These are phyloP conservation scores for Fusarium sulawesiense DNA, from an alignment of 2,329 filamentous ascomycete species.

Conservation along the genomic window DNA sequence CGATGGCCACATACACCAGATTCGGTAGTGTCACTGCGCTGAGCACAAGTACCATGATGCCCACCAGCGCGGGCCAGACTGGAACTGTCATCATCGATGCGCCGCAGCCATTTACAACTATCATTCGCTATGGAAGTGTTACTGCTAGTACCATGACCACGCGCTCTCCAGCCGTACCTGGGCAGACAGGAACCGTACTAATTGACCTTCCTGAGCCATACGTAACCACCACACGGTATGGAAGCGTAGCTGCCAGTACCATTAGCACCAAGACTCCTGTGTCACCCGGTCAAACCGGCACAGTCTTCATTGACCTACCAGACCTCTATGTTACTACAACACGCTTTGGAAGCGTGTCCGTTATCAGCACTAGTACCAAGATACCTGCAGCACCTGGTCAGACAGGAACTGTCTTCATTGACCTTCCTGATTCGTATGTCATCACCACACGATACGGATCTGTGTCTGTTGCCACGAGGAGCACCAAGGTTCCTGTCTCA, in stretches of 20 bases:
- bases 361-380: neutral
- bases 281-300: neutral
- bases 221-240: neutral
- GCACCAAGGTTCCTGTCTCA: neutral
- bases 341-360: neutral
- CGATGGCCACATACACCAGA: neutral
- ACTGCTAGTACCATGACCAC: neutral
- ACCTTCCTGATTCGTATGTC: neutral
- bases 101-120: neutral
- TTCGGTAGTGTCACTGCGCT: neutral
- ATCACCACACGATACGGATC: neutral
- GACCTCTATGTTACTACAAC: neutral
- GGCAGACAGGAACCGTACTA: neutral
- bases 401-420: neutral
- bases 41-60: neutral
- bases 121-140: neutral
- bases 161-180: neutral
- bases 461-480: neutral
- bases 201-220: neutral
- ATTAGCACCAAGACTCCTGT: neutral
- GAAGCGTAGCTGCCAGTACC: neutral
- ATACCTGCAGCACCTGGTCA: neutral
- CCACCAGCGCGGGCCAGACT: neutral
- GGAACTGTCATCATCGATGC: neutral
- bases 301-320: neutral